A percentile compares a stretch with the other conserved stretches of the same genome.
Conservation (phyloP, 768 basidiomycete genomes). For the Macrolepiota fuliginosa region DNA sequence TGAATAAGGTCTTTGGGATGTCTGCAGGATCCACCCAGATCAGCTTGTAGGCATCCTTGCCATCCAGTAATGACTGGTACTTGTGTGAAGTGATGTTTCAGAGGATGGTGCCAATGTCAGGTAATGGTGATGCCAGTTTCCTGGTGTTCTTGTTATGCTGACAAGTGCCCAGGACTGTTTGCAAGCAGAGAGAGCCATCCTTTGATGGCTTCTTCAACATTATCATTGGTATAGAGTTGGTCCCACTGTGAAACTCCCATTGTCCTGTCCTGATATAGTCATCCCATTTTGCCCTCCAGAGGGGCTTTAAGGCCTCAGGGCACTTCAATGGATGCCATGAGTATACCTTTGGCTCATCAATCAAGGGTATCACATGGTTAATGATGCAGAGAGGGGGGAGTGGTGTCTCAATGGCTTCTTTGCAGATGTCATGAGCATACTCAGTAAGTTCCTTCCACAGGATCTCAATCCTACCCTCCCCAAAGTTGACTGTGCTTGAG, state of each 20-base stretch:
- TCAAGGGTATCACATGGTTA: slow-evolving; percentile 39
- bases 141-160: slow-evolving; percentile 24
- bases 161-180: slow-evolving; percentile 29
- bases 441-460: slow-evolving; percentile 15
- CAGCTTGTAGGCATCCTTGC: slow-evolving; percentile 35
- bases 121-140: slow-evolving; percentile 9
- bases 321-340: slow-evolving; percentile 31
- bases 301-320: slow-evolving; percentile 27
- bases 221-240: slow-evolving; percentile 32
- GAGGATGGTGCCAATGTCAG: slow-evolving; percentile 22
- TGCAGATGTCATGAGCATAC: slow-evolving; percentile 25
- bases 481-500: slow-evolving; percentile 6
- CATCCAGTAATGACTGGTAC: slow-evolving; percentile 28
- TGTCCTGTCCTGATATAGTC: slow-evolving; percentile 22
- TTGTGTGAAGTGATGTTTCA: slow-evolving; percentile 16
- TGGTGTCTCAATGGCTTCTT: slow-evolving; percentile 23
- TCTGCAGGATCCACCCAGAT: slow-evolving; percentile 23
- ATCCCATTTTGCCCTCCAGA: slow-evolving; percentile 24
- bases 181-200: slow-evolving; percentile 11
- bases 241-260: slow-evolving; percentile 27
- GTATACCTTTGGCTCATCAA: slow-evolving; percentile 27
- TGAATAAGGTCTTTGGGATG: slow-evolving; percentile 22
- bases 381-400: slow-evolving; percentile 36
- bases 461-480: slow-evolving; percentile 12
- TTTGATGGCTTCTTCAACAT: slow-evolving; percentile 22